Evolutionary conservation across 2,329 filamentous ascomycete genomes (phyloP).

Genomic region (Epichloe aotearoae): DNA sequence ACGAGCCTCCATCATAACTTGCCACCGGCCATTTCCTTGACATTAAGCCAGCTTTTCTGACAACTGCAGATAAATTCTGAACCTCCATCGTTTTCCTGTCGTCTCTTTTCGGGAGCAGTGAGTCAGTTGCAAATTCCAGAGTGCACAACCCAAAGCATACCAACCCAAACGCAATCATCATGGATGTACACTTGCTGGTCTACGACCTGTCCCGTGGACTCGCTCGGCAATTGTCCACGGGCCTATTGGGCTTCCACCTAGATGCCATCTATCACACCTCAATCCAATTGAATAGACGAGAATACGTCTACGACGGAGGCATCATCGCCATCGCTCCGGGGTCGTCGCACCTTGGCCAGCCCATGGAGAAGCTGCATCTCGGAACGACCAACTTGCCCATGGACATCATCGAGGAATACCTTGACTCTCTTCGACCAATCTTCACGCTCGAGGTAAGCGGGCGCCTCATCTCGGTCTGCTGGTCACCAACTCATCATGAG

Average conservation of each 20-base stretch:
- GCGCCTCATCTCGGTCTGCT: not conserved
- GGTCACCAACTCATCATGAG: not conserved
- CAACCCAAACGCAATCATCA: constrained; percentile 17
- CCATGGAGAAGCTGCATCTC: constrained; percentile 62
- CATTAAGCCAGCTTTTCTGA: no score
- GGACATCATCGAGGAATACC: constrained; percentile 74
- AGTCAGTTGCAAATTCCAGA: no score
- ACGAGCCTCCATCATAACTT: not conserved
- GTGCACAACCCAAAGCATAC: not conserved
- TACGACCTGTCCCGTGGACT: constrained; percentile 62
- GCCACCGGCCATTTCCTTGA: no score
- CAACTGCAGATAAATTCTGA: not conserved
- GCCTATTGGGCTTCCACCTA: constrained; percentile 46
- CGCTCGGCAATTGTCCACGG: constrained; percentile 41
- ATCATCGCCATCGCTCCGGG: constrained; percentile 73
- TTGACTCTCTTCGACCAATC: constrained; percentile 68
- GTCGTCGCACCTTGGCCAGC: constrained; percentile 72
- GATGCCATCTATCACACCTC: constrained; percentile 95
- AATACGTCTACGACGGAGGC: constrained; percentile 84
- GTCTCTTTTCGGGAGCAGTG: not conserved
- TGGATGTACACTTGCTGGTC: constrained; percentile 66
- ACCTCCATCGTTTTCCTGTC: no score
- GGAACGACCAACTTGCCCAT: constrained; percentile 67
- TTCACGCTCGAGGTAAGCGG: constrained; percentile 60
- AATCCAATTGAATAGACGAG: constrained; percentile 68